Evolutionary conservation across 2,329 filamentous ascomycete genomes (phyloP), one percentile per base, ranked within the genome.

Genomic region (Ophiostoma piceae): DNA sequence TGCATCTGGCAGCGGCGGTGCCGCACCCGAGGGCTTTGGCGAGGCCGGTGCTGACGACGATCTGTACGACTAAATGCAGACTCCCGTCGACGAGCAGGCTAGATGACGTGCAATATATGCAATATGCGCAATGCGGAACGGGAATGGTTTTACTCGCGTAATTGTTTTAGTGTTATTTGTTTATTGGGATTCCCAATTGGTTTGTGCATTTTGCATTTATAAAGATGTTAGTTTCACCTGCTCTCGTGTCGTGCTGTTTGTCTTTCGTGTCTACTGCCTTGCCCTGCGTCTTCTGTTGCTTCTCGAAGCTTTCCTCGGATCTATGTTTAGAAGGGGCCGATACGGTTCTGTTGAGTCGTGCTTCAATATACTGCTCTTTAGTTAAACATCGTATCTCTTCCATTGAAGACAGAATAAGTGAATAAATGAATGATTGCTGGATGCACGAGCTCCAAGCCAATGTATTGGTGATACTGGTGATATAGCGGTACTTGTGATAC

Each of bases 11-110:
- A 35, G 69, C 32, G 67, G 60, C 12, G 72, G 79, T 86, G 32
- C 69, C 3, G 73, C 57, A 4, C 71, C 71, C 29, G 71, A 70
- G 82, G 81, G 85, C 74, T 94, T 95, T 76, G 94, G 93, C 74
- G 90, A 94, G 77, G 92, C 88, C 75, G 94, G 92, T 76, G 94
- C 96, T 79, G 94, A 98, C 78, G 94, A 97, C 81, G 94, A 94
- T 83, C 91, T 98, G 79, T 98, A 98, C 81, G 92, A 97, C 83
- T 97, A 94, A 68, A 35, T 65, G 32, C 60, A 64, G 29, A 64
- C 6, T 16, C 8, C 19, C 14, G 29, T 65, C 19, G 8, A 35
- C 3, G 39, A 47, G 12, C 37, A 64, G 37, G 54, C 29, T 22
- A n/a, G 97, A 94, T 93, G 79, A 82, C 47, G 39, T 54, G 68